A percentile compares a stretch with the other conserved stretches of the same genome.
These are phyloP conservation scores for Mollisia scopiformis DNA, from an alignment of 2,329 filamentous ascomycete genomes.

Conservation along the genomic window DNA sequence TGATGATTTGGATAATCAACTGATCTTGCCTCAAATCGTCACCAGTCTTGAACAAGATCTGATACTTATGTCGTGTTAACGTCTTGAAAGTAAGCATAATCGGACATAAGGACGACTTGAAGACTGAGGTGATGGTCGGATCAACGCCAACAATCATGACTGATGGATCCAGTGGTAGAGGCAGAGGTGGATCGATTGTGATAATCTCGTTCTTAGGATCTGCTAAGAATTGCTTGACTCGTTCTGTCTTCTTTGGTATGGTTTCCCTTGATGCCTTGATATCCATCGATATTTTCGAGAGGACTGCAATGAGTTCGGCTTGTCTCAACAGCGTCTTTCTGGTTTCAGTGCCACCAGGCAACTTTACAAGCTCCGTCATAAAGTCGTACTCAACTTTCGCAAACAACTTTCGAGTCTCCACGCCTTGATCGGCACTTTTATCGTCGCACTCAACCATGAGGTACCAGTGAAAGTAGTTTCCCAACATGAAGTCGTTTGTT, in stretches of 20 bases:
- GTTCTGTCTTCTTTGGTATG: constrained; percentile 79
- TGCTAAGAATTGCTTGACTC: constrained; percentile 79
- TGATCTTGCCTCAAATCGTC: constrained; percentile 97
- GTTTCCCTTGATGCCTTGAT: constrained; percentile 76
- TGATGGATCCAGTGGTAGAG: constrained; percentile 85
- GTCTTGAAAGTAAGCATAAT: constrained; percentile 92
- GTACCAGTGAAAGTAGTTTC: constrained; percentile 98
- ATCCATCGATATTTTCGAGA: constrained; percentile 88
- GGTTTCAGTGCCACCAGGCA: constrained; percentile 69
- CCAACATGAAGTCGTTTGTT: constrained; percentile 84
- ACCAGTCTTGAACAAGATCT: constrained; percentile 95
- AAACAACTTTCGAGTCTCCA: constrained; percentile 82
- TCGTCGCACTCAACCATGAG: constrained; percentile 95
- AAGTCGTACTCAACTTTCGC: constrained; percentile 95
- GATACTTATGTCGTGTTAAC: constrained; percentile 74
- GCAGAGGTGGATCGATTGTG: constrained; percentile 81
- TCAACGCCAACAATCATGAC: constrained; percentile 78
- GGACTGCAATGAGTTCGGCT: constrained; percentile 83
- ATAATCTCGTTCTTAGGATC: constrained; percentile 91
- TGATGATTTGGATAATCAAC: constrained; percentile 96
- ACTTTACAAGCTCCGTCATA: constrained; percentile 82
- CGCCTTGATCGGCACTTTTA: constrained; percentile 70
- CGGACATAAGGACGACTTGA: constrained; percentile 93
- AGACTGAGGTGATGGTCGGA: constrained; percentile 85
- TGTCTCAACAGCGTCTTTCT: constrained; percentile 81